Percentiles rank a stretch among this genome's conserved stretches.
Evolutionary conservation across 805 yeast species (phyloP).

Genomic region (Saccharomycopsis fermentans): DNA sequence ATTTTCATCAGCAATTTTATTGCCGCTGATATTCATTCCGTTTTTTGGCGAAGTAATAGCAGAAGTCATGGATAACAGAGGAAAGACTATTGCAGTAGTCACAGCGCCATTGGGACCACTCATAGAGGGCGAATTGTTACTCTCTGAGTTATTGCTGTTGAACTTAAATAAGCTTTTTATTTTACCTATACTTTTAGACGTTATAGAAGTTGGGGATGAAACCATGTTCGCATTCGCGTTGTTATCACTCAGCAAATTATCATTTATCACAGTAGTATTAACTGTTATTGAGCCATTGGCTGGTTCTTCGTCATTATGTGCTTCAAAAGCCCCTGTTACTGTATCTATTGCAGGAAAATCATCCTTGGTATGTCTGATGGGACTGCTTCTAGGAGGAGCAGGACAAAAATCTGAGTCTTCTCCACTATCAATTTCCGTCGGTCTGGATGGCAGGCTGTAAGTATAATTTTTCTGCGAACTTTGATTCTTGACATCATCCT

Average conservation of each 20-base stretch:
- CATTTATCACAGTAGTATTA: neutral
- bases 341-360: neutral
- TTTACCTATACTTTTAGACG: slow-evolving; percentile 23
- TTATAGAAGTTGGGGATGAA: neutral
- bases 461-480: neutral
- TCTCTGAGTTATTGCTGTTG: slow-evolving; percentile 15
- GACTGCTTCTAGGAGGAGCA: neutral
- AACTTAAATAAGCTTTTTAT: slow-evolving; percentile 26
- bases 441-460: neutral
- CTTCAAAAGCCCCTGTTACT: neutral
- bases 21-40: neutral
- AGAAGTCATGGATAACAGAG: neutral
- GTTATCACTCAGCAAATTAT: slow-evolving; percentile 18
- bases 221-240: neutral
- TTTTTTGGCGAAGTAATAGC: neutral
- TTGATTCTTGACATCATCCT: neutral
- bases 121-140: neutral
- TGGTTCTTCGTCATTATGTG: neutral
- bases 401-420: neutral
- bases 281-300: neutral
- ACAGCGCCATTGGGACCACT: neutral
- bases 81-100: slow-evolving; percentile 7
- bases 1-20: neutral
- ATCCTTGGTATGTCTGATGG: neutral
- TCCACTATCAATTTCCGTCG: neutral